These are phyloP conservation scores for Zhuliangozyma blackwelliae DNA, from an alignment of 1,139 yeast species.

Conservation along the genomic window DNA sequence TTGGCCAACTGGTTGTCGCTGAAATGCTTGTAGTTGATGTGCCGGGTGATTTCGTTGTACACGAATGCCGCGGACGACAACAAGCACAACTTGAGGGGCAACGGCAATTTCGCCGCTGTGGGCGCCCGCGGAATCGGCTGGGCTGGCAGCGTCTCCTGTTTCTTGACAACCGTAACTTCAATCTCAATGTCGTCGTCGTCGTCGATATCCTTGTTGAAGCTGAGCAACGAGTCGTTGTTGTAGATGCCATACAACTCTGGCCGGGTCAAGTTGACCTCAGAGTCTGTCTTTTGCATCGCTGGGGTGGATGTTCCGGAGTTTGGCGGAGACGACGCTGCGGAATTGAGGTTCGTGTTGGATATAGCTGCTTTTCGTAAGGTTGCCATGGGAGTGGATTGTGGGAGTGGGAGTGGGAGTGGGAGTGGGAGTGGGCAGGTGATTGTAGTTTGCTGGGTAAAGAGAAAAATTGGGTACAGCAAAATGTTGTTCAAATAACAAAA, in stretches of 20 bases:
- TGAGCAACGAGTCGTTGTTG: slow-evolving; percentile 34
- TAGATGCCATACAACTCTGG: slow-evolving; percentile 49
- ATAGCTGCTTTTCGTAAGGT: slow-evolving; percentile 19
- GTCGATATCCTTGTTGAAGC: slow-evolving; percentile 26
- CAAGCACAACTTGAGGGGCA: slow-evolving; percentile 23
- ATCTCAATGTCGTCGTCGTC: slow-evolving; percentile 4
- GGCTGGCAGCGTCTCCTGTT: slow-evolving; percentile 1
- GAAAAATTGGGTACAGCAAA: neutral
- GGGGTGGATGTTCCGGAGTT: slow-evolving; percentile 14
- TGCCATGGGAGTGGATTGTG: slow-evolving; percentile 11
- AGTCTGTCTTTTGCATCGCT: slow-evolving; percentile 37
- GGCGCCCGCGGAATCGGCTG: neutral
- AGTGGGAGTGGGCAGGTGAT: neutral
- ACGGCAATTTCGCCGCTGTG: slow-evolving; percentile 8
- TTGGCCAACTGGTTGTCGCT: slow-evolving; percentile 27
- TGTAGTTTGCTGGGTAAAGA: neutral
- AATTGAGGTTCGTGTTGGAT: slow-evolving; percentile 13
- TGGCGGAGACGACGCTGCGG: slow-evolving; percentile 8
- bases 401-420: slow-evolving; percentile 1
- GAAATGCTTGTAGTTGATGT: slow-evolving; percentile 48
- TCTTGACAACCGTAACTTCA: slow-evolving; percentile 6
- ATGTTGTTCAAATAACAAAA: neutral
- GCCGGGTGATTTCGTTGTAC: slow-evolving; percentile 48
- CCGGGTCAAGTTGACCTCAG: slow-evolving; percentile 43
- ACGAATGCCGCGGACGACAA: slow-evolving; percentile 43